These are phyloP conservation scores for Volvox africanus DNA, from an alignment of 139 green algal genomes.

Conservation along the genomic window DNA sequence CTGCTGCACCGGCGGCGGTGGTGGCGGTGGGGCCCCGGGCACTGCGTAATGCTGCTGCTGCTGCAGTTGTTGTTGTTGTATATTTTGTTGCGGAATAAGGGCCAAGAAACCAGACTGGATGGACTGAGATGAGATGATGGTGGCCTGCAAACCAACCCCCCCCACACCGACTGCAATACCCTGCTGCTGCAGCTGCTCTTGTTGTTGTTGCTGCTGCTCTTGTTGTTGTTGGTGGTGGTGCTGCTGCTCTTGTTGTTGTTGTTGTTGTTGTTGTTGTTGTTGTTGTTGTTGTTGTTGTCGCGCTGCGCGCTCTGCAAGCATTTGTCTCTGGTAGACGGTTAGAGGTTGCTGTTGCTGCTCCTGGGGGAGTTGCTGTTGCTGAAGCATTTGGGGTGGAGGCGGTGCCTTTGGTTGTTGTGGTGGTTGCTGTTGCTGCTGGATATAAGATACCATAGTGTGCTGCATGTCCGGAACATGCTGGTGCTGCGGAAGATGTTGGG, in stretches of 20 bases:
- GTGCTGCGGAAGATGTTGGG: not conserved
- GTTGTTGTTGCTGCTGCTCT: conserved; percentile 13
- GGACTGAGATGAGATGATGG: no score
- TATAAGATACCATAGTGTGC: not conserved
- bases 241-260: not conserved
- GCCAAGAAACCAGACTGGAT: no score
- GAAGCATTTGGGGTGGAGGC: not conserved
- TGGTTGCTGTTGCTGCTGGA: conserved; percentile 4
- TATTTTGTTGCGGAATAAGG: no score
- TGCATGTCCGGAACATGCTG: not conserved
- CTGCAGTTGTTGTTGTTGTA: not conserved
- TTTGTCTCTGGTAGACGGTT: conserved; percentile 22
- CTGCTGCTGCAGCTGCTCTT: not conserved
- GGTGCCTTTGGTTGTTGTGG: not conserved
- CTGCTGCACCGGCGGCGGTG: not conserved
- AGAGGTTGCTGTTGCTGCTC: conserved; percentile 20
- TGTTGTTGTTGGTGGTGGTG: not conserved
- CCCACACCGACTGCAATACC: no score
- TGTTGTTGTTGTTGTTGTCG: conserved; percentile 1
- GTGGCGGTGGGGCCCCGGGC: not conserved
- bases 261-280: not conserved
- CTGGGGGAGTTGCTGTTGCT: not conserved
- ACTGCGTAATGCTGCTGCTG: conserved; percentile 1
- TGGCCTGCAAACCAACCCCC: no score
- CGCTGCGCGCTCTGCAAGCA: conserved; percentile 14